Conservation (phyloP, 495 filamentous ascomycete genomes). For the Daldinia decipiens region DNA sequence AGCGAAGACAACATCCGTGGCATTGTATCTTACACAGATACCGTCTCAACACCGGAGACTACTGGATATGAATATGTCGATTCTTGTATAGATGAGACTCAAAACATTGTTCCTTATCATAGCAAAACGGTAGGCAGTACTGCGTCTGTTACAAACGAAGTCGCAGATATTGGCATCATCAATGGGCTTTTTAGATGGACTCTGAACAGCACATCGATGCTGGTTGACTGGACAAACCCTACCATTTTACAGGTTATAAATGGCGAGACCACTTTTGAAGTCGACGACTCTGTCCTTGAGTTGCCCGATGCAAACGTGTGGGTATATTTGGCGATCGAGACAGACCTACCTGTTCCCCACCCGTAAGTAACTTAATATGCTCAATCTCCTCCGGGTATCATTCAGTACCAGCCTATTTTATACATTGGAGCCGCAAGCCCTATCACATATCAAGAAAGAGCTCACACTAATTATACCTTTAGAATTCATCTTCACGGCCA, state of each 20-base stretch:
- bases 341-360: slow-evolving; percentile 34
- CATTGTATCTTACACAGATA: slow-evolving; percentile 63
- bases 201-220: slow-evolving; percentile 54
- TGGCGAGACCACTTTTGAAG: slow-evolving; percentile 46
- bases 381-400: not conserved
- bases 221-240: slow-evolving; percentile 56
- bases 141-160: slow-evolving; percentile 37
- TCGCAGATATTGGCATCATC: slow-evolving; percentile 41
- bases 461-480: slow-evolving; percentile 40
- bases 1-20: slow-evolving; percentile 63
- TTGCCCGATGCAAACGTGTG: slow-evolving; percentile 53
- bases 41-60: slow-evolving; percentile 50
- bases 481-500: slow-evolving; percentile 69
- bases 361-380: slow-evolving; percentile 22
- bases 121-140: slow-evolving; percentile 48
- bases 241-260: slow-evolving; percentile 54
- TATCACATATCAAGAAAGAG: not conserved
- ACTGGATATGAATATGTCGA: slow-evolving; percentile 44
- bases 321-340: slow-evolving; percentile 53
- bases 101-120: slow-evolving; percentile 57
- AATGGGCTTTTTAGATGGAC: slow-evolving; percentile 56
- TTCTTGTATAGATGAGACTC: slow-evolving; percentile 54
- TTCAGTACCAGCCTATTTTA: too few relatives aligned
- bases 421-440: too few relatives aligned
- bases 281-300: slow-evolving; percentile 50